Evolutionary conservation across 495 filamentous ascomycete genomes (phyloP).

Genomic region (Neurospora cerealis): DNA sequence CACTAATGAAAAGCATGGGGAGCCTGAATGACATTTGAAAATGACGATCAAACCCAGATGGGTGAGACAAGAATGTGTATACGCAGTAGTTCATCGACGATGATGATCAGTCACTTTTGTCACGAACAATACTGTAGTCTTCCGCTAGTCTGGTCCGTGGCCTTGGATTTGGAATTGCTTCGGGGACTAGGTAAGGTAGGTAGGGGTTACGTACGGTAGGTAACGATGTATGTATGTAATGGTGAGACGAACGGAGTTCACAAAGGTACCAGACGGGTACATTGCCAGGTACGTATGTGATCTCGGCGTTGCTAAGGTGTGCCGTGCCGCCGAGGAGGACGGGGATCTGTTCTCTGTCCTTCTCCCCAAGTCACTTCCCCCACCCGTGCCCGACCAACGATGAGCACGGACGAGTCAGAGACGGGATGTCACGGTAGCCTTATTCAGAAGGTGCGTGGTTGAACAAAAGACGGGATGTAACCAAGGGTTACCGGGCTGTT

Average conservation of each 20-base stretch:
- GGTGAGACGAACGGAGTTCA: background rate
- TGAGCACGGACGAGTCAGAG: background rate
- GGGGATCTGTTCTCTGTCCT: background rate
- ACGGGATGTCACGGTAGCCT: background rate
- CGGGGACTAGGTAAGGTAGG: background rate
- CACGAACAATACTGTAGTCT: background rate
- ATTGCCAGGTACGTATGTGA: background rate
- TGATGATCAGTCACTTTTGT: background rate
- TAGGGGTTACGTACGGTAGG: background rate
- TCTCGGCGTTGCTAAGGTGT: background rate
- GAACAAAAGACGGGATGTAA: background rate
- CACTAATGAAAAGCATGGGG: background rate
- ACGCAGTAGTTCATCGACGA: background rate
- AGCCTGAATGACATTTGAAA: background rate
- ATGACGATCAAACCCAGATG: background rate
- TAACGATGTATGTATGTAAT: background rate
- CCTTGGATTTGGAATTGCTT: background rate
- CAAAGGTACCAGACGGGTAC: background rate
- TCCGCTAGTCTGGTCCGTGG: background rate
- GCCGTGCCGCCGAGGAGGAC: background rate
- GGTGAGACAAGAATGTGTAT: background rate
- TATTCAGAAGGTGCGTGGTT: background rate
- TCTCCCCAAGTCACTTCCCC: background rate
- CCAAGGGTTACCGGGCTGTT: background rate
- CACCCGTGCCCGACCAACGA: background rate